Evolutionary conservation across 148 eudicot genomes (phyloP), one percentile per base, ranked within the genome.

Genomic region (Fagopyrum tataricum): DNA sequence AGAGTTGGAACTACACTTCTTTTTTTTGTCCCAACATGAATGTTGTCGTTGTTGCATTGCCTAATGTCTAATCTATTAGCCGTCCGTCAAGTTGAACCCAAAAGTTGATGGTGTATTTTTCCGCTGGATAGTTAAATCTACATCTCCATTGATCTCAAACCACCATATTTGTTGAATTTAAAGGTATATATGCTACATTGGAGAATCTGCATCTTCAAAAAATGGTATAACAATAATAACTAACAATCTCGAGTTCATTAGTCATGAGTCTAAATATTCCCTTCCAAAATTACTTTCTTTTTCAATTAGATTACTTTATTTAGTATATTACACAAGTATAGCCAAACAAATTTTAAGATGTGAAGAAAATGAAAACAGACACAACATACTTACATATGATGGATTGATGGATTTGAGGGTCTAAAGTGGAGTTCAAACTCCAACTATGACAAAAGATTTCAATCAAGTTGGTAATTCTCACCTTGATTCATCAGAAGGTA

Each of bases 151-250:
- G 61, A 88, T 82, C 78, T 91, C 96, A 64, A 88, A 84, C 96
- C 96, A 91, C 96, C 96, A 91, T 77, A 82, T 88, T 72, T 91
- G 96, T 55, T 88, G 96, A 64, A n/a, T n/a, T n/a, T n/a, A n/a
- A n/a, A n/a, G n/a, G n/a, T n/a, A 90, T 89, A 74, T 90, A 90
- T 52, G 96, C 89, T 12, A 88, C 80, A 4, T 74, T 68, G 48
- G 81, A 71, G 70, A 90, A 90, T 74, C 96, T 90, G 59, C 74
- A 79, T 4, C 14, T 11, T 78, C 73, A 75, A 55, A 17, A 77
- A 84, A 21, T 26, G n/a, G 6, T 24, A 26, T 15, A 12, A 24
- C 59, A 53, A 53, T 14, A n/a, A n/a, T n/a, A n/a, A n/a, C n/a
- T n/a, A n/a, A n/a, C n/a, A n/a, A n/a, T n/a, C n/a, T n/a, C n/a